phyloP scores from a whole-genome alignment of 106 monocot species.

The Dioscorea zingiberensis region DNA sequence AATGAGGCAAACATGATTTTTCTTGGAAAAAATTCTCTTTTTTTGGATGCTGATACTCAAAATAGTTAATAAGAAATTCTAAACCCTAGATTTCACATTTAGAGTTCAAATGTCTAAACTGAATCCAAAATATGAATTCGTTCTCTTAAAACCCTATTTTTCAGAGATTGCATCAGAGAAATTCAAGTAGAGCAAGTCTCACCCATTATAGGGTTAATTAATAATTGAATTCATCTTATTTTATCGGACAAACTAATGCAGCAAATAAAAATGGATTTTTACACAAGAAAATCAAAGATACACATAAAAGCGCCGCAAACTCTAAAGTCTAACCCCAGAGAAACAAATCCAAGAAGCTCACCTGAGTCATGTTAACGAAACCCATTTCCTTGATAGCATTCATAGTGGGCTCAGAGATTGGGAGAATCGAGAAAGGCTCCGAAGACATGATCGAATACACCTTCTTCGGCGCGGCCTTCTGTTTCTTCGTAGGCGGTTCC shows the following conservation, averaged over 20 bases:
- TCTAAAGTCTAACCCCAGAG: too few species aligned
- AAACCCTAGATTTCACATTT: too few species aligned
- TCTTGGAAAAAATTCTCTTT: neutral
- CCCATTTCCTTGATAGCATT: slow-evolving; percentile 71
- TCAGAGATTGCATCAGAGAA: too few species aligned
- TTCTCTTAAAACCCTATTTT: too few species aligned
- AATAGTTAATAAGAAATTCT: too few species aligned
- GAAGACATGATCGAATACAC: slow-evolving; percentile 48
- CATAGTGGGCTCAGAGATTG: slow-evolving; percentile 51
- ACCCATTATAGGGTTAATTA: too few species aligned
- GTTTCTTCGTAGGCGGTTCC: slow-evolving; percentile 19
- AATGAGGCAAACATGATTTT: neutral
- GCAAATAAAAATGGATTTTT: neutral
- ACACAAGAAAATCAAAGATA: neutral
- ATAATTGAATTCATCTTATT: neutral
- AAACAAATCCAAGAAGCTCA: neutral
- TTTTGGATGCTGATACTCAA: neutral
- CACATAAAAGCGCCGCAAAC: neutral
- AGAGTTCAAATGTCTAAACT: too few species aligned
- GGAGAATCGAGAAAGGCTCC: slow-evolving; percentile 53
- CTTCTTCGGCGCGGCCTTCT: slow-evolving; percentile 16
- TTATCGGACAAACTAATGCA: neutral
- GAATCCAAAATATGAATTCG: too few species aligned
- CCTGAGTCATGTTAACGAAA: slow-evolving; percentile 81
- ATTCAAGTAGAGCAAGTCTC: neutral